These are phyloP conservation scores for Agaricus blazei DNA, from an alignment of 768 basidiomycete species.

Conservation along the genomic window DNA sequence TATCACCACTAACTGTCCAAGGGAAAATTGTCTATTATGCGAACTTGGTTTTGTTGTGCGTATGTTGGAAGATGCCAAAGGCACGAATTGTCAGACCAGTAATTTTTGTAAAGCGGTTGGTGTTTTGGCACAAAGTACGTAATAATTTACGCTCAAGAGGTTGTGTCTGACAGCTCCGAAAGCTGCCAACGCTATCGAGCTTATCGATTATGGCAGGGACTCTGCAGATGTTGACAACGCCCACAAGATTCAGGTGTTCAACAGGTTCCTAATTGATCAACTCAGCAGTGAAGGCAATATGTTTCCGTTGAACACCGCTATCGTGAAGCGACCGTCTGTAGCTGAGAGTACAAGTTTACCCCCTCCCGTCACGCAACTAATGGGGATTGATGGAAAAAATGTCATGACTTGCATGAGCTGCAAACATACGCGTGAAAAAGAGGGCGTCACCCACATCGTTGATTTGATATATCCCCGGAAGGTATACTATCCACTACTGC, in stretches of 20 bases:
- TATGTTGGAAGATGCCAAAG: conserved; percentile 94
- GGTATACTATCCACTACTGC: conserved; percentile 32
- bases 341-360: conserved; percentile 29
- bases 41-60: conserved; percentile 91
- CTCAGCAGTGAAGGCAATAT: conserved; percentile 69
- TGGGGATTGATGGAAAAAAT: conserved; percentile 77
- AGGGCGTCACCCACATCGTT: conserved; percentile 74
- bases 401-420: conserved; percentile 73
- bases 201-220: conserved; percentile 86
- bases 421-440: conserved; percentile 65
- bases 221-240: conserved; percentile 71
- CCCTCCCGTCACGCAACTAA: conserved; percentile 80
- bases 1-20: conserved; percentile 80
- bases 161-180: neutral
- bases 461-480: conserved; percentile 87
- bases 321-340: conserved; percentile 29
- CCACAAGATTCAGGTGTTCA: conserved; percentile 90
- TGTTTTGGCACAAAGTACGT: conserved; percentile 76
- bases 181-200: conserved; percentile 77
- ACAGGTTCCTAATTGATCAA: conserved; percentile 88
- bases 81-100: conserved; percentile 92
- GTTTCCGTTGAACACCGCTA: conserved; percentile 52
- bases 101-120: conserved; percentile 96
- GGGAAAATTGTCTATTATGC: conserved; percentile 92
- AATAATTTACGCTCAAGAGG: neutral